Evolutionary conservation across 305 asterid genomes (phyloP).

Genomic region (Fraxinus ornus): DNA sequence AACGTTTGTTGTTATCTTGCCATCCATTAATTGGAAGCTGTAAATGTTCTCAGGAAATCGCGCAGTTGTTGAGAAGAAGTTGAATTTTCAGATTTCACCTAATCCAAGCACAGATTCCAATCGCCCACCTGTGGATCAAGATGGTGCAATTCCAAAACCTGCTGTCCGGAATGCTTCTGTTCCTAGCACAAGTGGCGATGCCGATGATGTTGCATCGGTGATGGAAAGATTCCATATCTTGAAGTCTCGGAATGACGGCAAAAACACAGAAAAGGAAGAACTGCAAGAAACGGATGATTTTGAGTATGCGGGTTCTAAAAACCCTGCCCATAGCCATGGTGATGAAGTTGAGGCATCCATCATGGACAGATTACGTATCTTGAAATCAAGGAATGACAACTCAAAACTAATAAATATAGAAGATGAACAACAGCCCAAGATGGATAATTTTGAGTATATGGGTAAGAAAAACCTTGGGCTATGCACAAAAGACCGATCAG

Average conservation of each 20-base stretch:
- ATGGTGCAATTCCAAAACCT: constrained; percentile 17
- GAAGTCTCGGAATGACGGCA: constrained; percentile 37
- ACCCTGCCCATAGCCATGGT: not conserved
- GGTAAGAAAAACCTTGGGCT: constrained; percentile 20
- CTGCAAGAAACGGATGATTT: constrained; percentile 13
- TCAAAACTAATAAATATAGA: constrained; percentile 16
- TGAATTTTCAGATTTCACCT: constrained; percentile 33
- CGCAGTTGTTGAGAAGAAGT: constrained; percentile 25
- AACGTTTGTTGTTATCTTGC: constrained; percentile 6
- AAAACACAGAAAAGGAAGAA: constrained; percentile 24
- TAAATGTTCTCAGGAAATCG: constrained; percentile 33
- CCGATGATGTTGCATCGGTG: constrained; percentile 34
- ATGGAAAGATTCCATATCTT: constrained; percentile 47
- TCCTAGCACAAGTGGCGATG: constrained; percentile 27
- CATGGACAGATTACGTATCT: constrained; percentile 33
- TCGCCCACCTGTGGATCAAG: constrained; percentile 25
- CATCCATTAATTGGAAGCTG: constrained; percentile 22
- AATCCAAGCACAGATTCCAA: constrained; percentile 19
- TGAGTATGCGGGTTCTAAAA: constrained; percentile 10
- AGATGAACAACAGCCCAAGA: constrained; percentile 31
- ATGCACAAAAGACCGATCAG: constrained; percentile 18
- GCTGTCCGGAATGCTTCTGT: constrained; percentile 19
- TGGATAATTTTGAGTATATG: constrained; percentile 22
- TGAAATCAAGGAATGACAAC: constrained; percentile 42
- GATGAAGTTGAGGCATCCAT: constrained; percentile 28